Base-by-base conservation (phyloP, 148 eudicot genomes). In the Silene uniflora region DNA sequence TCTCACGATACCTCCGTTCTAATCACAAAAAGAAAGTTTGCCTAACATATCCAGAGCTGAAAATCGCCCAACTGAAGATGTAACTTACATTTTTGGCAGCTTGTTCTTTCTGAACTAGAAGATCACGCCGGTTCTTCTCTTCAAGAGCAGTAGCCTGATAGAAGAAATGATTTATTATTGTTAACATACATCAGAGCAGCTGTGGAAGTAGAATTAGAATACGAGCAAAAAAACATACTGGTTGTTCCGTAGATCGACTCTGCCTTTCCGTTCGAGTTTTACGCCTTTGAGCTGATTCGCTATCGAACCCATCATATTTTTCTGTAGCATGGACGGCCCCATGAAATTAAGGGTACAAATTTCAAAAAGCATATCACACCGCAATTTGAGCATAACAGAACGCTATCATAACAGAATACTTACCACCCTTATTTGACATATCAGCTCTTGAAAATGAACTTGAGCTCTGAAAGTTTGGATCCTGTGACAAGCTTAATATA, bases 141-240 rank as follows among this genome's bases (percentile, higher is more conserved):
- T 89, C 99, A 46, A 95, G 97, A 63, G 94, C 99, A 79, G 91
- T 92, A 47, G 93, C 90, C 99, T 96, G 91, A 71, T 11, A 47
- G 78, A 78, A 22, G 70, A 67, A 71, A 60, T 27, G 35, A 78
- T 75, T 71, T 35, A 22, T 67, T 52, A 69, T 35, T 56, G 16
- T 25, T 25, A 70, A 52, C 44, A 24, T 60, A 73, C 23, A 35
- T 46, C 10, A 17, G 60, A 10, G 60, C 62, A 72, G 22, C 56
- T 59, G 13, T n/a, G 16, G 35, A 7, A 59, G 29, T 18, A 47
- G 54, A 17, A 69, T 27, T 39, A 24, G 0, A 61, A 62, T 21
- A 73, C 3, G 44, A 56, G 75, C 76, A 29, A 56, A 44, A 56
- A 69, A 19, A 39, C 90, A 83, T 91, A 96, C 99, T 78, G 94